Conservation (phyloP, 371 early-diverging fungal genomes). For the Coemansia sp. region DNA sequence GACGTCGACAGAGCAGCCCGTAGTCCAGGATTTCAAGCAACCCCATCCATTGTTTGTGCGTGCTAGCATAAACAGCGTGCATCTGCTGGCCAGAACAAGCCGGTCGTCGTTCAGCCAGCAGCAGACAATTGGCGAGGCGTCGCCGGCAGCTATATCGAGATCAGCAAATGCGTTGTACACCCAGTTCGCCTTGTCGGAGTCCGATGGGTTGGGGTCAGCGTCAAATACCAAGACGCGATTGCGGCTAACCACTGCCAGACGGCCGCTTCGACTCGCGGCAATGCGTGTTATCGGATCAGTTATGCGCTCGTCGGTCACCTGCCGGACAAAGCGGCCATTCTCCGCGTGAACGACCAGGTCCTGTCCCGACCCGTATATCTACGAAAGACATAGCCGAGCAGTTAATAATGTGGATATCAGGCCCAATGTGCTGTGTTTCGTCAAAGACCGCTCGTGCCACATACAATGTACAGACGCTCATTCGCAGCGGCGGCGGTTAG, state of each 20-base stretch:
- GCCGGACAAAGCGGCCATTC: constrained; percentile 22
- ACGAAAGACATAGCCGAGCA: background rate
- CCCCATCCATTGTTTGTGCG: constrained; percentile 10
- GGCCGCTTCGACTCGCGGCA: constrained; percentile 11
- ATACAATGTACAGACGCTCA: constrained; percentile 35
- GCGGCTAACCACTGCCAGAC: constrained; percentile 22
- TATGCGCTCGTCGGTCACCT: constrained; percentile 18
- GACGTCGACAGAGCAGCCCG: constrained; percentile 9
- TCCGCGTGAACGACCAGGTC: constrained; percentile 29
- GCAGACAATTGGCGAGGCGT: constrained; percentile 5
- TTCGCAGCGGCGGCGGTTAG: constrained; percentile 1
- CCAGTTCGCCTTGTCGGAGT: constrained; percentile 6
- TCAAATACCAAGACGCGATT: constrained; percentile 12
- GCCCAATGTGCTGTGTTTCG: no score
- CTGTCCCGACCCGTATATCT: constrained; percentile 42
- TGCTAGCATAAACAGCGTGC: constrained; percentile 15
- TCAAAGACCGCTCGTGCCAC: background rate
- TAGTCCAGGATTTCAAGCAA: background rate
- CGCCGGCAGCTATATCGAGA: background rate
- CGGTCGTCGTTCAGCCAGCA: constrained; percentile 18
- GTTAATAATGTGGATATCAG: no score
- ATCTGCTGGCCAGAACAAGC: constrained; percentile 9
- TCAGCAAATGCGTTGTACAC: constrained; percentile 7
- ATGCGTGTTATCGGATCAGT: constrained; percentile 10
- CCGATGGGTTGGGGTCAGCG: background rate